Evolutionary conservation across 331 rosid species (phyloP).

Genomic region (Telfairia occidentalis): DNA sequence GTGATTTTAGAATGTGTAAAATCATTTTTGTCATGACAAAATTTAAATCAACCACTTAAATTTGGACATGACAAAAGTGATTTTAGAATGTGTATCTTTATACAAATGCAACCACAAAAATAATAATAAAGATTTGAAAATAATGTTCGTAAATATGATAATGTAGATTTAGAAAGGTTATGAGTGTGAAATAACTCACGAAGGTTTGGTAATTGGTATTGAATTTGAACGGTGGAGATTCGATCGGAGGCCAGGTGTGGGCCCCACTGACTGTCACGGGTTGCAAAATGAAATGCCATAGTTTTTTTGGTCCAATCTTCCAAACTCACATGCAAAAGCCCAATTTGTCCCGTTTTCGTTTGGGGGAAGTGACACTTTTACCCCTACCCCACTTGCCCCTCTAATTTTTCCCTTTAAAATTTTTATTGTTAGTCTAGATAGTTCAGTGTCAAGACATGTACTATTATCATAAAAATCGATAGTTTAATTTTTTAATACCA

Average conservation of each 20-base stretch:
- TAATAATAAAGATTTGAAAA: too few relatives aligned
- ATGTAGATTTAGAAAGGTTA: background rate
- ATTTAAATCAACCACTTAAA: too few relatives aligned
- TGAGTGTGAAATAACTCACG: background rate
- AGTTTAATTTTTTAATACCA: too few relatives aligned
- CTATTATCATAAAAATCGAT: too few relatives aligned
- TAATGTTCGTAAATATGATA: background rate
- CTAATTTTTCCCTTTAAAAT: too few relatives aligned
- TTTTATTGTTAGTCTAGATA: too few relatives aligned
- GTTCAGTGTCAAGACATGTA: too few relatives aligned
- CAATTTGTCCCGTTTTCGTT: background rate
- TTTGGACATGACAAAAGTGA: too few relatives aligned
- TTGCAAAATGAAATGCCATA: background rate
- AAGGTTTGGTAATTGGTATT: background rate
- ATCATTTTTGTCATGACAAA: too few relatives aligned
- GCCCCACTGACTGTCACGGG: background rate
- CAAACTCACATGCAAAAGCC: constrained; percentile 1
- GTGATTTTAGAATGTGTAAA: too few relatives aligned
- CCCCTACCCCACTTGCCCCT: background rate
- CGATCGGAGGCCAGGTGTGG: background rate
- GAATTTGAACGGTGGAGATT: background rate
- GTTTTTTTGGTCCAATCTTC: background rate
- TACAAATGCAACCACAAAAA: too few relatives aligned
- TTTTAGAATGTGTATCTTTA: too few relatives aligned
- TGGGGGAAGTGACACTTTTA: background rate